A percentile compares a stretch with the other conserved stretches of the same genome.
Evolutionary conservation across 2,329 filamentous ascomycete species (phyloP).

Genomic region (Monosporascus sp.): DNA sequence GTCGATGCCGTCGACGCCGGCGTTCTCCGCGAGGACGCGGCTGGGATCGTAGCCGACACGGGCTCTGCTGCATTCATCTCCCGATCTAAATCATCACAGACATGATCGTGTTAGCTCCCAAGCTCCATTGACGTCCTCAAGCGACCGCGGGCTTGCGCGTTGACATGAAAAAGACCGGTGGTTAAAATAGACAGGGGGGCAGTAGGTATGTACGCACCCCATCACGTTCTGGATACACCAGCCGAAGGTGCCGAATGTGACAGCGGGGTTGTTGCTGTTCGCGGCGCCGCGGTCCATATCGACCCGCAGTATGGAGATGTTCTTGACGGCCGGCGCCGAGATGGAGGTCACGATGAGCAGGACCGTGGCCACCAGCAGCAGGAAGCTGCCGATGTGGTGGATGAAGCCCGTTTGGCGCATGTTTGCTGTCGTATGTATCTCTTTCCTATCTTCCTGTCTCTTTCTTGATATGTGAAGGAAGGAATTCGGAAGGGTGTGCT

Average conservation of each 20-base stretch:
- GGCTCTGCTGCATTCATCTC: constrained; percentile 16
- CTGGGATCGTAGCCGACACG: constrained; percentile 24
- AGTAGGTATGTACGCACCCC: constrained; percentile 11
- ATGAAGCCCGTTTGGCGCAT: constrained; percentile 29
- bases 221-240: constrained; percentile 28
- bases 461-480: neutral
- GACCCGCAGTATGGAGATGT: constrained; percentile 37
- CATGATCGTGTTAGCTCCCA: too few species aligned
- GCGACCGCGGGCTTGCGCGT: too few species aligned
- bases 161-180: neutral
- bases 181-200: neutral
- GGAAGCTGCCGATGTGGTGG: constrained; percentile 39
- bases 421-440: constrained; percentile 5
- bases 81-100: constrained; percentile 2
- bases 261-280: constrained; percentile 14
- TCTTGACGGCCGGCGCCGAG: constrained; percentile 40
- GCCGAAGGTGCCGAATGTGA: constrained; percentile 42
- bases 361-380: constrained; percentile 39
- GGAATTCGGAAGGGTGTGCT: too few species aligned
- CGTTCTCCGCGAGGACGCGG: constrained; percentile 11
- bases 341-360: constrained; percentile 43
- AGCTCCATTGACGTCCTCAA: too few species aligned
- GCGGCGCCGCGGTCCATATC: constrained; percentile 25
- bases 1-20: constrained; percentile 12
- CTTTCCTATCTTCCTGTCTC: neutral